Percentiles rank a stretch among this genome's conserved stretches.
Conservation (phyloP, 2,329 filamentous ascomycete genomes). For the Pseudocercospora pini-densiflorae region DNA sequence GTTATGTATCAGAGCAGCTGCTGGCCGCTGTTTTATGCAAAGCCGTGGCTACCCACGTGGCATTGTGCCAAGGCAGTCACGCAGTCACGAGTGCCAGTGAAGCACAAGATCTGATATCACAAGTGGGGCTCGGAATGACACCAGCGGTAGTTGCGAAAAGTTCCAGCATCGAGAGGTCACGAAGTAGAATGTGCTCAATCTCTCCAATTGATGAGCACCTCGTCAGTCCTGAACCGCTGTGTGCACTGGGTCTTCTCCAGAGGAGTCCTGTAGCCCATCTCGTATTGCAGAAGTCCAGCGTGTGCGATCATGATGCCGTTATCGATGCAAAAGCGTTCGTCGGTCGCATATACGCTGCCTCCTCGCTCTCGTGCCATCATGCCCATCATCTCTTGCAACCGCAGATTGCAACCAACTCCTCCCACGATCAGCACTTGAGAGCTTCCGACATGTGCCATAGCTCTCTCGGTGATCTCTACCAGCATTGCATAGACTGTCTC, state of each 20-base stretch:
- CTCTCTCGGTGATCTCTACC: conserved; percentile 96
- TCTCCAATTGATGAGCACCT: conserved; percentile 56
- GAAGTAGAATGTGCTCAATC: conserved; percentile 37
- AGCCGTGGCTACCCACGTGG: background rate
- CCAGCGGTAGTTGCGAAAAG: background rate
- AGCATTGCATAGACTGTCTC: conserved; percentile 97
- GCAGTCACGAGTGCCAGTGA: conserved; percentile 6
- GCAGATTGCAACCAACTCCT: conserved; percentile 92
- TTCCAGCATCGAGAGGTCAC: background rate
- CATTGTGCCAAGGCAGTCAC: background rate
- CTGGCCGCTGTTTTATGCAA: background rate
- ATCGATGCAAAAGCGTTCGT: conserved; percentile 98
- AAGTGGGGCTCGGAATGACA: background rate
- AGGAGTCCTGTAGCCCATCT: conserved; percentile 76
- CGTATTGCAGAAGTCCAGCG: conserved; percentile 83
- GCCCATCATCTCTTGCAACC: conserved; percentile 98
- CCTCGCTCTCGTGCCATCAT: conserved; percentile 88
- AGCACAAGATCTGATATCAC: background rate
- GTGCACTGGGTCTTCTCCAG: conserved; percentile 78
- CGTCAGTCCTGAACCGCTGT: conserved; percentile 57
- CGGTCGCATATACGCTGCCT: conserved; percentile 90
- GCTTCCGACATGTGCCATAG: conserved; percentile 96
- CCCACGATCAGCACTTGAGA: conserved; percentile 92
- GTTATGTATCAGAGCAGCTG: background rate
- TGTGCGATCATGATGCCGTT: conserved; percentile 99